Evolutionary conservation across 352 stramenopile genomes (phyloP), one percentile per base, ranked within the genome.

Genomic region (Pythium aquatile): DNA sequence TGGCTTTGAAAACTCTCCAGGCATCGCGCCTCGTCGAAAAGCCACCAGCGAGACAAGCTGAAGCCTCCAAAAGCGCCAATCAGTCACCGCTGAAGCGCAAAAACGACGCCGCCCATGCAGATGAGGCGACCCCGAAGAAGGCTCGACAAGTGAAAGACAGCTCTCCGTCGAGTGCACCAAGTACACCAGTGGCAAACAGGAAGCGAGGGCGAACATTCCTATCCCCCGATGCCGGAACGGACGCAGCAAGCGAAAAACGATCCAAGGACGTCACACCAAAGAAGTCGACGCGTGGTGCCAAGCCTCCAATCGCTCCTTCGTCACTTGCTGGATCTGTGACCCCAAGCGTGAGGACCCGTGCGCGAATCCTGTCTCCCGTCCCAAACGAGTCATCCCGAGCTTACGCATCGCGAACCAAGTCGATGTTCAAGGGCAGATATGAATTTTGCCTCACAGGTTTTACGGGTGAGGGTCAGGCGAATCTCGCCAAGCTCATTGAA

Each of bases 391-490:
- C 74, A 26, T 75, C 76, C 2, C 72, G 77, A n/a, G 46, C 65
- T 6, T 87, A 88, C 10, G 55, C 54, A 5, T 85, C 84, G 10
- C 75, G 80, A 24, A 78, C 75, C 26, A 79, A 75, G 53, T 83
- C 78, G 9, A 57, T 91, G 13, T 91, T 93, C 51, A 88, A 84
- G 73, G 78, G 78, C 64, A 89, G 87, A 35, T 87, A 83, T 37
- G 76, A 90, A 53, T 93, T 93, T 68, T 89, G 81, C 37, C 61
- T 93, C 60, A 90, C 84, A 1, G 84, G 84, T 0, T 93, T 93
- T 14, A 65, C 79, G 17, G 79, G 78, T 2, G 71, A 78, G 11
- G 78, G 80, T 2, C 72, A 87, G 53, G 58, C 70, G 35, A 81
- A 61, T 30, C 61, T 93, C 32, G 74, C 74, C 46, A 69, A 84